Evolutionary conservation across 805 yeast genomes (phyloP).

Genomic region (Candida maltosa): DNA sequence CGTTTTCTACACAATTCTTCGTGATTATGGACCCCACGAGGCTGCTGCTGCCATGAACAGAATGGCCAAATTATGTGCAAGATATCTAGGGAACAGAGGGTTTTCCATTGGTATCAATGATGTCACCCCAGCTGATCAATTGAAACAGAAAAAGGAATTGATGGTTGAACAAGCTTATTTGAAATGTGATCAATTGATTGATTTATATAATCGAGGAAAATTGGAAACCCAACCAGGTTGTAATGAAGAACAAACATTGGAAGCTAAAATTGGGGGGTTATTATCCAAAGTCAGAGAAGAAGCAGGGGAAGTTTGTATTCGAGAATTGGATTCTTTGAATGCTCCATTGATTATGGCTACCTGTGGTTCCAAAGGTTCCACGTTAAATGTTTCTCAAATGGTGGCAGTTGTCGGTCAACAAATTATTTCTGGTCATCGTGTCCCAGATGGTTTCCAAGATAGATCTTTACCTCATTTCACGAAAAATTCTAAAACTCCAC

Average conservation of each 20-base stretch:
- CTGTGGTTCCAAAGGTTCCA: conserved; percentile 98
- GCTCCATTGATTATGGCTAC: conserved; percentile 99
- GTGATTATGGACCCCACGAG: conserved; percentile 96
- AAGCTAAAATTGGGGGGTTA: conserved; percentile 94
- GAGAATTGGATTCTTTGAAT: conserved; percentile 81
- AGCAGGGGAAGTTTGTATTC: conserved; percentile 96
- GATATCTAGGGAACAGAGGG: conserved; percentile 92
- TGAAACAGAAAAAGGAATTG: conserved; percentile 74
- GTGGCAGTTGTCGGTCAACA: conserved; percentile 99
- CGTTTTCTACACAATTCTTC: conserved; percentile 87
- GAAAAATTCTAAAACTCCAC: conserved; percentile 94
- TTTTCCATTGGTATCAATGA: conserved; percentile 96
- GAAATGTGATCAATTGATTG: conserved; percentile 88
- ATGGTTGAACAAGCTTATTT: conserved; percentile 89
- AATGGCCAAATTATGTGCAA: conserved; percentile 98
- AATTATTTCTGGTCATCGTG: conserved; percentile 97
- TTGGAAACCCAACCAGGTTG: conserved; percentile 99
- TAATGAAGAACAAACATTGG: conserved; percentile 96
- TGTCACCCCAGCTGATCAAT: conserved; percentile 86
- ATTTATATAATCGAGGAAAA: conserved; percentile 73
- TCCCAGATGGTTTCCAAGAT: conserved; percentile 99
- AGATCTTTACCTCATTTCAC: conserved; percentile 96
- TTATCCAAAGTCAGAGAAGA: conserved; percentile 97
- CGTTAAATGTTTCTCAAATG: conserved; percentile 97
- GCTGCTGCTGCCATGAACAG: conserved; percentile 97